phyloP scores from a whole-genome alignment of 2,329 filamentous ascomycete species.

The Leptographium wingfieldii region DNA sequence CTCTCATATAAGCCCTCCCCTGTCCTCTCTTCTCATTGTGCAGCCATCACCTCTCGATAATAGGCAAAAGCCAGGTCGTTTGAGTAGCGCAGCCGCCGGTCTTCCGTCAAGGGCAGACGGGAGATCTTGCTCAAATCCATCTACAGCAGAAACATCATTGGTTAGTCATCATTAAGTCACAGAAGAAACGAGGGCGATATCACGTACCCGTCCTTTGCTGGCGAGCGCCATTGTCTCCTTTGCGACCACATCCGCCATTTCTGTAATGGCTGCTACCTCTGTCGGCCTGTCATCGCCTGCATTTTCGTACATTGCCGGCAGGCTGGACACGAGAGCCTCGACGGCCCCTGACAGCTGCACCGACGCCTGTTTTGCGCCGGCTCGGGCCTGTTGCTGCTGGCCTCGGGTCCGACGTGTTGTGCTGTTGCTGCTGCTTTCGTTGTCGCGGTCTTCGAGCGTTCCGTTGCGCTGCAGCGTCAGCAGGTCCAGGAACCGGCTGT shows the following conservation, averaged over 20 bases:
- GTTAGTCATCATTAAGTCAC: slow-evolving; percentile 13
- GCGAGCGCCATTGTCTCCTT: slow-evolving; percentile 44
- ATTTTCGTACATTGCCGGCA: slow-evolving; percentile 41
- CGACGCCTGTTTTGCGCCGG: slow-evolving; percentile 10
- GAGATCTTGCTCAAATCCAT: slow-evolving; percentile 38
- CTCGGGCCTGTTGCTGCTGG: slow-evolving; percentile 11
- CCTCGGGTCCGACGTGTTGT: slow-evolving; percentile 8
- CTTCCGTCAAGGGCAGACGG: slow-evolving; percentile 55
- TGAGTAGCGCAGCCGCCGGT: slow-evolving; percentile 58
- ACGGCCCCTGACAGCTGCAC: slow-evolving; percentile 29
- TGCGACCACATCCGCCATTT: slow-evolving; percentile 67
- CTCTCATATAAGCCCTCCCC: background rate
- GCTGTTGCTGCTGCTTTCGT: slow-evolving; percentile 19
- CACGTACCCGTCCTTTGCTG: slow-evolving; percentile 44
- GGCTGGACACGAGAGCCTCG: slow-evolving; percentile 42
- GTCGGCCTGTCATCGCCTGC: slow-evolving; percentile 26
- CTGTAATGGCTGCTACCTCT: slow-evolving; percentile 62
- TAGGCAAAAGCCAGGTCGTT: slow-evolving; percentile 57
- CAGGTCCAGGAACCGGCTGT: slow-evolving; percentile 47
- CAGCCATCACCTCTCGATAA: slow-evolving; percentile 51
- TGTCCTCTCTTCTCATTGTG: slow-evolving; percentile 7
- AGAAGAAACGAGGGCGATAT: background rate
- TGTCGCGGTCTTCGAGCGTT: slow-evolving; percentile 12
- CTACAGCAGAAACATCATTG: slow-evolving; percentile 19
- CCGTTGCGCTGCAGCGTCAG: slow-evolving; percentile 27